Base-by-base conservation (phyloP, 1,284 basidiomycete species). In the Sphagnurus paluster region DNA sequence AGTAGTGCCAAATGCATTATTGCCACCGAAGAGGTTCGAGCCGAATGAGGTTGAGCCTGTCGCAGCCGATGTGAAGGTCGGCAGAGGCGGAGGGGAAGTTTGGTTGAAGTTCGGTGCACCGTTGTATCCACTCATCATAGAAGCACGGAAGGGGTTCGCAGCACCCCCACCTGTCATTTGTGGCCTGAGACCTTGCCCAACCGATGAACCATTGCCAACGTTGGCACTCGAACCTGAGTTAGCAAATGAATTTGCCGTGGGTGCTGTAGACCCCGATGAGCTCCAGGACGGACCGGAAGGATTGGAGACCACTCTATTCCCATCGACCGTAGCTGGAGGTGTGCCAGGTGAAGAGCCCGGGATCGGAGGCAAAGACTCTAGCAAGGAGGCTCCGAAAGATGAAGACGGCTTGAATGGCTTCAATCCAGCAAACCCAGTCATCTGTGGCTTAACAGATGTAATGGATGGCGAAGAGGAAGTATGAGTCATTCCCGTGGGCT, bases 391-490 rank as follows among this genome's bases (percentile, higher is more conserved):
- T 25, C 94, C 94, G 63, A 98, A 98, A 24, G 82, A 87, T 1
- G 88, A 92, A 0, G 88, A 82, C 2, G 94, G 94, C 65, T 95
- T 93, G 79, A 98, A 98, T 2, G 90, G 77, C 66, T 92, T 94
- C 54, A 97, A 69, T 2, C 86, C 88, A 20, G 76, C 72, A 56
- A 87, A 91, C 1, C 94, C 94, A 1, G 94, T 97, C 29, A 74
- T 63, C 58, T 97, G 93, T 1, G 89, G 71, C 58, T 84, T 81
- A 5, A 94, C 55, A 5, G 58, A 47, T 14, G 66, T 50, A 5
- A 53, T 53, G 16, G 68, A 57, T 3, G 64, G 52, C 13, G 58
- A 52, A 6, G 48, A 54, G 34, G 73, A 66, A 23, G 68, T 61
- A 10, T 63, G 62, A 0, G 75, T 75, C 5, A 70, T 60, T 10